A percentile compares a stretch with the other conserved stretches of the same genome.
Conservation (phyloP, 2,329 filamentous ascomycete genomes). For the Calonectria hawksworthii region DNA sequence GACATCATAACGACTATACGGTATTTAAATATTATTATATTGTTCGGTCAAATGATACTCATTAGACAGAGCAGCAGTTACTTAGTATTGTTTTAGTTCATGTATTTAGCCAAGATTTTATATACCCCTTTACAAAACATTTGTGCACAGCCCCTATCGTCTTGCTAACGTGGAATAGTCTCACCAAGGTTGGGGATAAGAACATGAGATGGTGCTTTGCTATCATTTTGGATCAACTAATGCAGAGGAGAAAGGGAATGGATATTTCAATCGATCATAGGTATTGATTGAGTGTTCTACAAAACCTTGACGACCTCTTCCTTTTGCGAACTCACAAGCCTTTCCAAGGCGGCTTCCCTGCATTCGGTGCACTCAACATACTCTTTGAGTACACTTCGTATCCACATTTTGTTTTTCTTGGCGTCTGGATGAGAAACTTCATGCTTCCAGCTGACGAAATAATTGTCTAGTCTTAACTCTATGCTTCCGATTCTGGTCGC, state of each 20-base stretch:
- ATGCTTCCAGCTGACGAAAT: slow-evolving; percentile 22
- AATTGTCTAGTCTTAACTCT: slow-evolving; percentile 24
- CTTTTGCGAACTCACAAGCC: neutral
- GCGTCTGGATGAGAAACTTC: neutral
- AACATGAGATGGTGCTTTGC: no score
- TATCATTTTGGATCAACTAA: neutral
- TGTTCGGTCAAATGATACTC: neutral
- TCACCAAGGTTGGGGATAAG: no score
- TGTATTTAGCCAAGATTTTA: slow-evolving; percentile 1
- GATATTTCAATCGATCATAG: neutral
- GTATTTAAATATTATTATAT: slow-evolving; percentile 5
- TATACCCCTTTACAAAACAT: slow-evolving; percentile 7
- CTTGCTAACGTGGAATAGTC: neutral
- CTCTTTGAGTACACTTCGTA: neutral
- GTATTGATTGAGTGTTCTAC: neutral
- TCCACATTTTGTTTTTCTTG: neutral
- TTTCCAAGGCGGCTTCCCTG: neutral
- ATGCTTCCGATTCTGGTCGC: slow-evolving; percentile 22
- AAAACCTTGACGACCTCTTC: neutral
- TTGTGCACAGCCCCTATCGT: neutral
- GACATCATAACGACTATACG: slow-evolving; percentile 12
- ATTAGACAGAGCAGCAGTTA: neutral
- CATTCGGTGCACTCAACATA: slow-evolving; percentile 15
- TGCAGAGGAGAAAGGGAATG: neutral
- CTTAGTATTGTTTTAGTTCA: neutral